Conservation (phyloP, 2,329 filamentous ascomycete genomes). For the Alternaria infectoria region DNA sequence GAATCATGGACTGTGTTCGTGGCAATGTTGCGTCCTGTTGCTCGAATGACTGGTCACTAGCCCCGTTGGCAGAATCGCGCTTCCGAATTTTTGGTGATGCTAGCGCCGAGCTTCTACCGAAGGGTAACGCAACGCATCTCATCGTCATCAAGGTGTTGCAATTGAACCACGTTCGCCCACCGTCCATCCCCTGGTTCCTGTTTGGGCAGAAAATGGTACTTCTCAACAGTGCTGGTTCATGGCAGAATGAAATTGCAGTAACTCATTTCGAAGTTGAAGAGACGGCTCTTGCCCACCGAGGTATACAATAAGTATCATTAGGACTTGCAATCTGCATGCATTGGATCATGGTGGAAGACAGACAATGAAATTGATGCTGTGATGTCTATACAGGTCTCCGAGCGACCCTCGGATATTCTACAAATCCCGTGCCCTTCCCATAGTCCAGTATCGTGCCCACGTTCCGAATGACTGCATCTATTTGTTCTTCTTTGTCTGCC, state of each 20-base stretch:
- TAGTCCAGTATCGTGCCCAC: constrained; percentile 23
- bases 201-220: not conserved
- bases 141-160: constrained; percentile 9
- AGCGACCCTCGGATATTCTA: constrained; percentile 41
- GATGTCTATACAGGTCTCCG: constrained; percentile 41
- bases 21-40: constrained; percentile 7
- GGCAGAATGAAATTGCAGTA: not conserved
- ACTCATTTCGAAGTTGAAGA: not conserved
- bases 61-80: not conserved
- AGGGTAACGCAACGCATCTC: constrained; percentile 11
- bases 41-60: constrained; percentile 2
- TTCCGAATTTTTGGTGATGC: constrained; percentile 21
- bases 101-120: constrained; percentile 36
- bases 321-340: not conserved
- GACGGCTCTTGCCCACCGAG: not conserved
- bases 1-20: constrained; percentile 10
- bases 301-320: constrained; percentile 1
- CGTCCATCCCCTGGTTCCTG: not conserved
- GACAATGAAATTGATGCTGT: constrained; percentile 46
- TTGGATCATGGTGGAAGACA: constrained; percentile 18
- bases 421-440: constrained; percentile 28
- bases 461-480: constrained; percentile 25
- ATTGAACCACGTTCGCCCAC: not conserved
- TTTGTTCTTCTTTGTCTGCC: constrained; percentile 71
- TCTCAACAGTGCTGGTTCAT: not conserved